Percentiles rank a stretch among this genome's conserved stretches.
Conservation (phyloP, 2,329 filamentous ascomycete genomes). For the Lachnellula arida region DNA sequence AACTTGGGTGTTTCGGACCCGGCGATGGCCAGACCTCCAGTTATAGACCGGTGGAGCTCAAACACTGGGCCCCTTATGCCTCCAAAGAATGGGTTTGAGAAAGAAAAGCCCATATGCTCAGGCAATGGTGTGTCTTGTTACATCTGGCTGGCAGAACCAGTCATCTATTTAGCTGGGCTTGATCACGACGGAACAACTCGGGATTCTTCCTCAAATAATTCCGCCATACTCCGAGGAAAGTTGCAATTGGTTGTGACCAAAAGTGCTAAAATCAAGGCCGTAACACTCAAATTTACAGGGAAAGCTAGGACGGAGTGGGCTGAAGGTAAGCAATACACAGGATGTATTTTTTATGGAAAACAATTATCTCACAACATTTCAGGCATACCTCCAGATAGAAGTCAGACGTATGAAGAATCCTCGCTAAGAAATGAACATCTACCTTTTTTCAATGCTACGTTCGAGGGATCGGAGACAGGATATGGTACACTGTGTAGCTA, state of each 20-base stretch:
- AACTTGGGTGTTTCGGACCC: conserved; percentile 3
- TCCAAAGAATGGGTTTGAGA: conserved; percentile 35
- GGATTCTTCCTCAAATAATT: conserved; percentile 35
- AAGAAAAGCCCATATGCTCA: conserved; percentile 64
- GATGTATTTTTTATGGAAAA: neutral
- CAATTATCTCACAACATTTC: conserved; percentile 2
- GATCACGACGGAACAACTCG: conserved; percentile 45
- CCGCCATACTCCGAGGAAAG: conserved; percentile 80
- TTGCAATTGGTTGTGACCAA: conserved; percentile 80
- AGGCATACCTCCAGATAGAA: conserved; percentile 83
- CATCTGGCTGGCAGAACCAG: conserved; percentile 73
- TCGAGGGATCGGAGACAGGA: conserved; percentile 51
- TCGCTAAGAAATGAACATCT: conserved; percentile 82
- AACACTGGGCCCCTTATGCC: conserved; percentile 2
- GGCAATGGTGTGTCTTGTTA: conserved; percentile 71
- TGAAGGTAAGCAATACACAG: conserved; percentile 58
- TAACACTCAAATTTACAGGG: conserved; percentile 81
- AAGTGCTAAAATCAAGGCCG: conserved; percentile 85
- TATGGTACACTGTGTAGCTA: conserved; percentile 62
- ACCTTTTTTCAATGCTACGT: conserved; percentile 84
- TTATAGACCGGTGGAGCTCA: conserved; percentile 8
- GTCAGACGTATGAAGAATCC: conserved; percentile 78
- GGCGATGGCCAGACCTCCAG: conserved; percentile 19
- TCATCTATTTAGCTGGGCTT: conserved; percentile 74
- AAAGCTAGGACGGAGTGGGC: conserved; percentile 92